Percentiles rank a stretch among this genome's conserved stretches.
phyloP scores from a whole-genome alignment of 345 rosid species.

The Corchorus capsularis region DNA sequence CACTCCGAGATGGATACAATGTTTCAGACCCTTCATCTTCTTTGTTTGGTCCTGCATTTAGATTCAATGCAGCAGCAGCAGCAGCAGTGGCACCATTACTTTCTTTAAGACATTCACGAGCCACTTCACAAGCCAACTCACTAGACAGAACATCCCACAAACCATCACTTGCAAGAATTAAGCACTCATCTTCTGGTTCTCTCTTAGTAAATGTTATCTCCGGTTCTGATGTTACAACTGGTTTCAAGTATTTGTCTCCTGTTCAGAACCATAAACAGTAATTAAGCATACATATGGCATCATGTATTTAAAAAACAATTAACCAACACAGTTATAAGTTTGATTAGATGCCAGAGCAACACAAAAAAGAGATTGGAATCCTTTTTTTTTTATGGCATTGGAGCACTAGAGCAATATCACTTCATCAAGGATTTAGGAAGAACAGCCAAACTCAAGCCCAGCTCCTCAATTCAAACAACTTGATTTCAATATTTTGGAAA shows the following conservation, averaged over 20 bases:
- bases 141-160: constrained; percentile 76
- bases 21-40: constrained; percentile 32
- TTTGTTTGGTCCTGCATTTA: constrained; percentile 20
- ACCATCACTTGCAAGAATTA: constrained; percentile 78
- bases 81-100: constrained; percentile 9
- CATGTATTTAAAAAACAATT: neutral
- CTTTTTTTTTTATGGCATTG: neutral
- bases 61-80: neutral
- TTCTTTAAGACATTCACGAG: constrained; percentile 55
- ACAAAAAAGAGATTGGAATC: neutral
- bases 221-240: constrained; percentile 63
- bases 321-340: neutral
- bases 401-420: neutral
- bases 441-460: neutral
- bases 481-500: neutral
- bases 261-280: neutral
- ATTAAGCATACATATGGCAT: neutral
- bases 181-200: constrained; percentile 62
- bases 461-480: neutral
- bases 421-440: neutral
- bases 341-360: neutral
- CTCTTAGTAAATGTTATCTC: constrained; percentile 55
- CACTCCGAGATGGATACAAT: constrained; percentile 52
- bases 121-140: constrained; percentile 66
- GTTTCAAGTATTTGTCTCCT: constrained; percentile 79